Evolutionary conservation across 2,329 filamentous ascomycete genomes (phyloP).

Genomic region (Colletotrichum paranaense): DNA sequence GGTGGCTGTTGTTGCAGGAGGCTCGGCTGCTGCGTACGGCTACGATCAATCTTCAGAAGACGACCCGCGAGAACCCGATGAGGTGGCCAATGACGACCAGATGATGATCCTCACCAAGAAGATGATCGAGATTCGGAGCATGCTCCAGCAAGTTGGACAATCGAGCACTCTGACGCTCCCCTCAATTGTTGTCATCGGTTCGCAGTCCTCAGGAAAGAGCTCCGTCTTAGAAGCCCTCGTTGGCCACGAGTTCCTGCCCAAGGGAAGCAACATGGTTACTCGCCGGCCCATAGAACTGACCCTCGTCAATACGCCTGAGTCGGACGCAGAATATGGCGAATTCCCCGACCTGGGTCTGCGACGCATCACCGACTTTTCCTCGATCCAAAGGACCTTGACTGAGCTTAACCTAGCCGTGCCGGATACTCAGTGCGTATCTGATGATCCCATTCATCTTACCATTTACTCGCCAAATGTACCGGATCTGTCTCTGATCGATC

Average conservation of each 20-base stretch:
- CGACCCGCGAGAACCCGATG: slow-evolving; percentile 69
- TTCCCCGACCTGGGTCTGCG: slow-evolving; percentile 92
- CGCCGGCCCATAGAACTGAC: slow-evolving; percentile 95
- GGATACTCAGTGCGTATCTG: slow-evolving; percentile 89
- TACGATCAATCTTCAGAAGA: slow-evolving; percentile 78
- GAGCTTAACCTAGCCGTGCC: slow-evolving; percentile 95
- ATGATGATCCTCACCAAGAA: slow-evolving; percentile 99
- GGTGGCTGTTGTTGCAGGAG: slow-evolving; percentile 74
- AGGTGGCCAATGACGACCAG: slow-evolving; percentile 88
- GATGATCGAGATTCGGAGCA: slow-evolving; percentile 98
- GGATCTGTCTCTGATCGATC: slow-evolving; percentile 93
- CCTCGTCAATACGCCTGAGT: slow-evolving; percentile 91
- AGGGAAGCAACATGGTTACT: slow-evolving; percentile 99
- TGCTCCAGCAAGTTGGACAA: slow-evolving; percentile 92
- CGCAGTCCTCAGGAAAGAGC: slow-evolving; percentile 97
- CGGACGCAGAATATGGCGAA: slow-evolving; percentile 90
- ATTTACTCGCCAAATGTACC: slow-evolving; percentile 97
- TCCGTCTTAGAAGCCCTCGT: slow-evolving; percentile 97
- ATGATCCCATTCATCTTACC: slow-evolving; percentile 95
- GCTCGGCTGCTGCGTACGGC: slow-evolving; percentile 82
- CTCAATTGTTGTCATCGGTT: slow-evolving; percentile 99
- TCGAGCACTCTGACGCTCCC: slow-evolving; percentile 88
- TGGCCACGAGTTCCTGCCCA: slow-evolving; percentile 96
- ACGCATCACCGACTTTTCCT: slow-evolving; percentile 90
- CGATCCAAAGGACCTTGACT: slow-evolving; percentile 92